phyloP scores from a whole-genome alignment of 2,329 filamentous ascomycete species.

The Berkeleyomyces rouxiae region DNA sequence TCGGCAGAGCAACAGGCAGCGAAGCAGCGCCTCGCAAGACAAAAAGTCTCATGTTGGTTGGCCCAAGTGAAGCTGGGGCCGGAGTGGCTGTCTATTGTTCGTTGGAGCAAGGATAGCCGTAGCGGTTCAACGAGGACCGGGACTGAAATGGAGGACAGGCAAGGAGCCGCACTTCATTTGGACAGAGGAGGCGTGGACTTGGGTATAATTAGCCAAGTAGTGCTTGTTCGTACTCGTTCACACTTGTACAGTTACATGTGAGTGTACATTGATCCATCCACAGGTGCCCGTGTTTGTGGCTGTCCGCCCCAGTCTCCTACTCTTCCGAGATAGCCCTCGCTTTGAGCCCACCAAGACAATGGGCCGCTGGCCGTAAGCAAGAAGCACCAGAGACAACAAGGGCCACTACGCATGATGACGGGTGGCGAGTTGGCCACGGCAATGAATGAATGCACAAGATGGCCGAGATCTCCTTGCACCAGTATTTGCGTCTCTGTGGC shows the following conservation, averaged over 20 bases:
- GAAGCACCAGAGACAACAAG: no score
- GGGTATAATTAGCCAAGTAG: no score
- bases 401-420: no score
- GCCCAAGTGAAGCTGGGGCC: background rate
- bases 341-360: background rate
- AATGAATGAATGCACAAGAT: no score
- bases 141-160: no score
- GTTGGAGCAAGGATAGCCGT: background rate
- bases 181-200: no score
- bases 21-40: background rate
- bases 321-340: background rate
- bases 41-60: background rate
- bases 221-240: no score
- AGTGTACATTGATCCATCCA: no score
- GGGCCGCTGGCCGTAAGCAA: no score
- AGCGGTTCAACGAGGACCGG: background rate
- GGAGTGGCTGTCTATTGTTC: background rate
- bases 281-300: background rate
- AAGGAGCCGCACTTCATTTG: no score
- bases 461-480: background rate
- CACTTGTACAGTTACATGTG: no score
- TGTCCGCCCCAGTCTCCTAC: background rate
- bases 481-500: background rate
- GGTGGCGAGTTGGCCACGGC: no score
- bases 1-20: background rate